These are phyloP conservation scores for Fusarium sp. DNA, from an alignment of 2,329 filamentous ascomycete species.

Conservation along the genomic window DNA sequence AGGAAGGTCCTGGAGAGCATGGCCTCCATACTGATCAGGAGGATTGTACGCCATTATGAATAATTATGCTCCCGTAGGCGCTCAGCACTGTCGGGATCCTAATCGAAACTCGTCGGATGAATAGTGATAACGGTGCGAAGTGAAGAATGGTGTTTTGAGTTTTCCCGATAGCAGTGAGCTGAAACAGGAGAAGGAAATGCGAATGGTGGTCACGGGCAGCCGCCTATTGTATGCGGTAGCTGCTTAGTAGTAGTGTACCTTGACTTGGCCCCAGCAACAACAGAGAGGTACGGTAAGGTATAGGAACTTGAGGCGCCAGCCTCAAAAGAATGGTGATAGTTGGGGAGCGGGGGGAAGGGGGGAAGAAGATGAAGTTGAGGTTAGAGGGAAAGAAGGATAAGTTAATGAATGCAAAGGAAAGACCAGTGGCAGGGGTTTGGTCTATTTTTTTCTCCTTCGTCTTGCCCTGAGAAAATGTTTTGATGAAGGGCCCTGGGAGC, in stretches of 20 bases:
- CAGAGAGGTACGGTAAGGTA: conserved; percentile 24
- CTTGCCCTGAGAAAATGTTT: conserved; percentile 42
- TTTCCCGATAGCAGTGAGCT: conserved; percentile 44
- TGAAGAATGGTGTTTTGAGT: conserved; percentile 34
- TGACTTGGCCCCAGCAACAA: conserved; percentile 44
- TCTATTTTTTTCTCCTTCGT: conserved; percentile 36
- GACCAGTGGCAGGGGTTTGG: conserved; percentile 32
- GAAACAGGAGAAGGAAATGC: conserved; percentile 45
- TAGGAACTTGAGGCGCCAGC: conserved; percentile 47
- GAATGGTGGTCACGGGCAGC: conserved; percentile 44
- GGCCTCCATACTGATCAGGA: conserved; percentile 69
- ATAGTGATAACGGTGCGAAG: conserved; percentile 24
- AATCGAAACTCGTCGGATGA: conserved; percentile 29
- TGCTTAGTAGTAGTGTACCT: conserved; percentile 17
- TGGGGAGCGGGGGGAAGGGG: conserved; percentile 36
- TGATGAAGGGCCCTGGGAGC: conserved; percentile 44
- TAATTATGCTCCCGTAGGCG: conserved; percentile 37
- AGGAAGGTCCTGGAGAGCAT: conserved; percentile 75
- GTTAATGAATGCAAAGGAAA: conserved; percentile 40
- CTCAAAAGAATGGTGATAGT: conserved; percentile 48
- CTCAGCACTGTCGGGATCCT: conserved; percentile 34
- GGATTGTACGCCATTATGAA: conserved; percentile 67
- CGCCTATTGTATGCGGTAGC: conserved; percentile 23
- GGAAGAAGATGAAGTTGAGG: conserved; percentile 37
- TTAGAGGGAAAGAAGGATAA: conserved; percentile 40